These are phyloP conservation scores for Brassica cretica DNA, from an alignment of 345 rosid species.

Conservation along the genomic window DNA sequence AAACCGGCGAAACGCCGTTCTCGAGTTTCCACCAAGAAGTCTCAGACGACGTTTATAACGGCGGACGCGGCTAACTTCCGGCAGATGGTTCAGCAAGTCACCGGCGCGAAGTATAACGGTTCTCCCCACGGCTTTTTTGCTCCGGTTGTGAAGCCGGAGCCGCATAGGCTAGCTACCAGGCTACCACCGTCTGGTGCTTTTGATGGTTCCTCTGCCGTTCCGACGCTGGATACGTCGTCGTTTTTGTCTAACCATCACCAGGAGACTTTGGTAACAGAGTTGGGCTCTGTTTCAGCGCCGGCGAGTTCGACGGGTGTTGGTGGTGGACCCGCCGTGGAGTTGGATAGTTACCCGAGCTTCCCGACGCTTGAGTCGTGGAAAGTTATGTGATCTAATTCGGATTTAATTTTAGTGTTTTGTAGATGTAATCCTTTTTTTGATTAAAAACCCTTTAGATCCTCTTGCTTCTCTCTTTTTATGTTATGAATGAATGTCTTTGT, in stretches of 20 bases:
- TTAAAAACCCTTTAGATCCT: background rate
- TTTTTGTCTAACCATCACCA: conserved; percentile 51
- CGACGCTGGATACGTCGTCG: conserved; percentile 79
- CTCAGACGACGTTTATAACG: conserved; percentile 76
- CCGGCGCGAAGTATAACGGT: conserved; percentile 56
- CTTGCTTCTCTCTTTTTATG: background rate
- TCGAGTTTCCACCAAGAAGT: conserved; percentile 57
- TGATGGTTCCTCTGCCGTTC: conserved; percentile 37
- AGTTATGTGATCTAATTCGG: conserved; percentile 41
- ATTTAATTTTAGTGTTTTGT: conserved; percentile 17
- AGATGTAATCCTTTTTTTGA: conserved; percentile 19
- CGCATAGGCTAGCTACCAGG: conserved; percentile 29
- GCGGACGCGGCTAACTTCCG: conserved; percentile 84
- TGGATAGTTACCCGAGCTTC: conserved; percentile 48
- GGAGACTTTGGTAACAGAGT: background rate
- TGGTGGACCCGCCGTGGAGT: conserved; percentile 43
- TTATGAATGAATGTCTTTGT: background rate
- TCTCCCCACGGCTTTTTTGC: conserved; percentile 20
- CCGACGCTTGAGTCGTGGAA: conserved; percentile 95
- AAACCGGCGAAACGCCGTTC: conserved; percentile 67
- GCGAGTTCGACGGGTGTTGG: conserved; percentile 7
- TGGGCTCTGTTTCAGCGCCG: background rate
- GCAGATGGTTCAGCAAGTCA: conserved; percentile 92
- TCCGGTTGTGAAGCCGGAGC: conserved; percentile 70
- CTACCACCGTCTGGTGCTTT: conserved; percentile 34